These are phyloP conservation scores for Zygoascus bituminiphila DNA, from an alignment of 805 yeast species.

Conservation along the genomic window DNA sequence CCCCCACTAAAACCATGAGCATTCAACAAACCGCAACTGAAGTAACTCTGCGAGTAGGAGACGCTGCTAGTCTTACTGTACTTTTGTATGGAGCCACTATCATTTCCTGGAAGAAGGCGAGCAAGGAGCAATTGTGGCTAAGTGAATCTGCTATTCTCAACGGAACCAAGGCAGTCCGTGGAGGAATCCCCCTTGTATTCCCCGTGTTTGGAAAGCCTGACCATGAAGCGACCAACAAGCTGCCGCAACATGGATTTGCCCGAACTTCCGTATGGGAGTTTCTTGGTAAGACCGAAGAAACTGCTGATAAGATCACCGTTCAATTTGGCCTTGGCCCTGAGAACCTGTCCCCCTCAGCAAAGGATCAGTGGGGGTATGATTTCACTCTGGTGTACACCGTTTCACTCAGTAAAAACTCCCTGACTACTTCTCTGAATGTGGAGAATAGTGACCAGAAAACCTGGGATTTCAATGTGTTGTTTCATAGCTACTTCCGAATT, in stretches of 20 bases:
- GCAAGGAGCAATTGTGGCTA: conserved; percentile 76
- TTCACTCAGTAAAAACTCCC: conserved; percentile 45
- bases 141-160: conserved; percentile 61
- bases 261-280: conserved; percentile 89
- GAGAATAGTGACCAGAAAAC: conserved; percentile 55
- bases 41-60: conserved; percentile 53
- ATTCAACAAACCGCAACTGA: conserved; percentile 57
- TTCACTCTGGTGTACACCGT: conserved; percentile 72
- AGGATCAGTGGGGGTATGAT: conserved; percentile 56
- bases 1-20: conserved; percentile 37
- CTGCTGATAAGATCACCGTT: conserved; percentile 53
- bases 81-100: conserved; percentile 86
- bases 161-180: conserved; percentile 91
- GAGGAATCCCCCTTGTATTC: conserved; percentile 94
- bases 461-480: conserved; percentile 87
- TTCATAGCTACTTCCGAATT: conserved; percentile 80
- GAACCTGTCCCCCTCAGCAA: conserved; percentile 54
- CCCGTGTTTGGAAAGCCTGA: conserved; percentile 65
- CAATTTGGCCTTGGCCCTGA: conserved; percentile 92
- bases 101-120: conserved; percentile 66
- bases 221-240: conserved; percentile 39
- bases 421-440: conserved; percentile 68
- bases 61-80: conserved; percentile 54
- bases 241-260: conserved; percentile 97
- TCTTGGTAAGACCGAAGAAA: conserved; percentile 68